Conservation (phyloP, 2,329 filamentous ascomycete genomes). For the Geosmithia flava region DNA sequence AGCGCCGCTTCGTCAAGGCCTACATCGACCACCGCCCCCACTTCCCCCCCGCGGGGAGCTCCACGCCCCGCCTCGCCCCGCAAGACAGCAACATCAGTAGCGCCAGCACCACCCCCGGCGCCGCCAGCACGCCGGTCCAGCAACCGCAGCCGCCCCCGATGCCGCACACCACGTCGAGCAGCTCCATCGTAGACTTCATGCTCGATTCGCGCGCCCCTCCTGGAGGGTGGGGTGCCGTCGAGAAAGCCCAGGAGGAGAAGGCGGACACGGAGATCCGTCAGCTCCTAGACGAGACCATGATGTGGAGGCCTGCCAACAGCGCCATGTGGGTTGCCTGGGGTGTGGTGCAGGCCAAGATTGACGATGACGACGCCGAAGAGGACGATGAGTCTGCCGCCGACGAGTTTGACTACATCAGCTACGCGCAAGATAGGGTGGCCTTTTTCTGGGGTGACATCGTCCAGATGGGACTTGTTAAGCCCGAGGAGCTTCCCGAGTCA, state of each 20-base stretch:
- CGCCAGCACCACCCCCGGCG: constrained; percentile 5
- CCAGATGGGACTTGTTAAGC: constrained; percentile 58
- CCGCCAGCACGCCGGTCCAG: neutral
- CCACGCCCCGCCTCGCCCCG: constrained; percentile 36
- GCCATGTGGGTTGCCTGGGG: constrained; percentile 95
- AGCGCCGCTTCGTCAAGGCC: constrained; percentile 70
- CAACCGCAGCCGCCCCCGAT: constrained; percentile 15
- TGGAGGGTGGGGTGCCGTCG: constrained; percentile 36
- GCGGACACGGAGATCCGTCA: constrained; percentile 56
- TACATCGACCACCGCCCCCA: constrained; percentile 75
- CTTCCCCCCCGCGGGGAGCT: constrained; percentile 36
- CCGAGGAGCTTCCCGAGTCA: constrained; percentile 64
- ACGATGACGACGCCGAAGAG: constrained; percentile 49
- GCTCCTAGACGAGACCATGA: constrained; percentile 63
- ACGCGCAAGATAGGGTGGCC: constrained; percentile 79
- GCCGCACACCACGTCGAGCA: constrained; percentile 24
- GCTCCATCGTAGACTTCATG: constrained; percentile 59
- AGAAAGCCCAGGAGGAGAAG: constrained; percentile 48
- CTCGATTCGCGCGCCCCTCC: constrained; percentile 59
- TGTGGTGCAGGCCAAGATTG: constrained; percentile 84
- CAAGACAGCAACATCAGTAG: constrained; percentile 15
- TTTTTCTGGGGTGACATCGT: constrained; percentile 94
- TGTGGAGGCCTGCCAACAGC: constrained; percentile 83
- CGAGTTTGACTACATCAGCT: constrained; percentile 86
- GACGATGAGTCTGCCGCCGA: constrained; percentile 42